Conservation (phyloP, 805 yeast genomes). For the Kodamaea leandrae region DNA sequence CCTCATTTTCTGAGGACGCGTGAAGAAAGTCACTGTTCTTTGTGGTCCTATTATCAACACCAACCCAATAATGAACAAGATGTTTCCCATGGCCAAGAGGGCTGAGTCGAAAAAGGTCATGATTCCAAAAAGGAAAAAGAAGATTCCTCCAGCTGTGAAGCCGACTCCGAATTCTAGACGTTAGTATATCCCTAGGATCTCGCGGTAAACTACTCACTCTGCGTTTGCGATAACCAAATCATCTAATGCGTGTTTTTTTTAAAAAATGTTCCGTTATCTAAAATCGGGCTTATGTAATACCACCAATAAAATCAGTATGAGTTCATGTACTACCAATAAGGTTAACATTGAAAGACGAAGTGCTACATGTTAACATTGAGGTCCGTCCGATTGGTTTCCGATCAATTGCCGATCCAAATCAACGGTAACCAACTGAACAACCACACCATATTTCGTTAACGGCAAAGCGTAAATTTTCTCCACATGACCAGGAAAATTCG, state of each 20-base stretch:
- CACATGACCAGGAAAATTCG: neutral
- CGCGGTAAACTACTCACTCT: constrained; percentile 48
- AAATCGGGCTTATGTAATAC: too few relatives aligned
- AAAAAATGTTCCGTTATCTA: neutral
- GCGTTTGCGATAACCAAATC: constrained; percentile 77
- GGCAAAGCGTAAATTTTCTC: neutral
- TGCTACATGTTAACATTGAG: too few relatives aligned
- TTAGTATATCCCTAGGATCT: constrained; percentile 18
- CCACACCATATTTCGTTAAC: neutral
- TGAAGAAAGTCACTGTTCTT: constrained; percentile 76
- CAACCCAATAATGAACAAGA: constrained; percentile 76
- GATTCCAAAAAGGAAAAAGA: constrained; percentile 79
- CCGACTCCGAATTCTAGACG: constrained; percentile 82
- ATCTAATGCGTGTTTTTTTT: constrained; percentile 14
- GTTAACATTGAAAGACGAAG: too few relatives aligned
- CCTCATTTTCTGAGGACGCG: constrained; percentile 81
- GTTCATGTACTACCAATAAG: too few relatives aligned
- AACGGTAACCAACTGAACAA: too few relatives aligned
- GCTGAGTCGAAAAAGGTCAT: constrained; percentile 86
- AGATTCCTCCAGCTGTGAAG: constrained; percentile 79
- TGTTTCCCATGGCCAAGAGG: constrained; percentile 84
- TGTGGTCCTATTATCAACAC: constrained; percentile 84
- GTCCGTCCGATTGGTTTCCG: too few relatives aligned
- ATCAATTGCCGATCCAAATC: too few relatives aligned
- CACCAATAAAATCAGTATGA: too few relatives aligned